These are phyloP conservation scores for Fusarium sp. DNA, from an alignment of 2,329 filamentous ascomycete genomes.

Conservation along the genomic window DNA sequence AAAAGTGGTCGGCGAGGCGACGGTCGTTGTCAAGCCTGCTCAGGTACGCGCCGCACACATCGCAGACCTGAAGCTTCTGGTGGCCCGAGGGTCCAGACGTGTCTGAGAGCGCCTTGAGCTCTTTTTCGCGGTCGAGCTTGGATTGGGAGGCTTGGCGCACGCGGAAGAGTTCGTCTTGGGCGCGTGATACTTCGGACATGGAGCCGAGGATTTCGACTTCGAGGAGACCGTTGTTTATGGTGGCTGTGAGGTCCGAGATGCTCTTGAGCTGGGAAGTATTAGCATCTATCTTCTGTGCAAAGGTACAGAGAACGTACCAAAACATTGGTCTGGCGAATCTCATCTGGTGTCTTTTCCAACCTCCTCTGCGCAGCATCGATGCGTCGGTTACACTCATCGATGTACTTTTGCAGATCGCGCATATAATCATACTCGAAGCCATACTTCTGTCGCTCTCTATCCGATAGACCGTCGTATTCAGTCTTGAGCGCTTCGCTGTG, in stretches of 20 bases:
- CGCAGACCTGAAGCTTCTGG: slow-evolving; percentile 98
- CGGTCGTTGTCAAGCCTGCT: slow-evolving; percentile 94
- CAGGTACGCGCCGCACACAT: slow-evolving; percentile 96
- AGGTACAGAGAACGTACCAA: slow-evolving; percentile 60
- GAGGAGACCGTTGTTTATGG: slow-evolving; percentile 83
- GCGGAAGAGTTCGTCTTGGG: slow-evolving; percentile 89
- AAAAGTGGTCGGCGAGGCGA: slow-evolving; percentile 95
- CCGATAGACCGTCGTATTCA: slow-evolving; percentile 83
- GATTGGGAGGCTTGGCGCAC: slow-evolving; percentile 82
- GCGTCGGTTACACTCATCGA: slow-evolving; percentile 93
- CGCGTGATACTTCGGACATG: slow-evolving; percentile 81
- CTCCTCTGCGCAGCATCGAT: slow-evolving; percentile 92
- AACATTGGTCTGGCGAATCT: slow-evolving; percentile 94
- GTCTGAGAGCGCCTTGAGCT: slow-evolving; percentile 90
- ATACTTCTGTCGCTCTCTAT: slow-evolving; percentile 79
- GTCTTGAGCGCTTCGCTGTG: slow-evolving; percentile 90
- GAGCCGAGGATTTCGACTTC: slow-evolving; percentile 90
- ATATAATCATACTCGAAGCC: slow-evolving; percentile 98
- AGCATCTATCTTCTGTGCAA: not conserved
- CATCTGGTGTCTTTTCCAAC: slow-evolving; percentile 96
- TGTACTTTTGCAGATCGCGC: slow-evolving; percentile 94
- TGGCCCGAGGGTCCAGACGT: slow-evolving; percentile 93
- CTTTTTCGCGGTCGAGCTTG: slow-evolving; percentile 86
- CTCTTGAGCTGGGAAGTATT: slow-evolving; percentile 70
- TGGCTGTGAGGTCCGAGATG: slow-evolving; percentile 83